phyloP scores from a whole-genome alignment of 352 stramenopile genomes.

The Phytophthora agathidicida region DNA sequence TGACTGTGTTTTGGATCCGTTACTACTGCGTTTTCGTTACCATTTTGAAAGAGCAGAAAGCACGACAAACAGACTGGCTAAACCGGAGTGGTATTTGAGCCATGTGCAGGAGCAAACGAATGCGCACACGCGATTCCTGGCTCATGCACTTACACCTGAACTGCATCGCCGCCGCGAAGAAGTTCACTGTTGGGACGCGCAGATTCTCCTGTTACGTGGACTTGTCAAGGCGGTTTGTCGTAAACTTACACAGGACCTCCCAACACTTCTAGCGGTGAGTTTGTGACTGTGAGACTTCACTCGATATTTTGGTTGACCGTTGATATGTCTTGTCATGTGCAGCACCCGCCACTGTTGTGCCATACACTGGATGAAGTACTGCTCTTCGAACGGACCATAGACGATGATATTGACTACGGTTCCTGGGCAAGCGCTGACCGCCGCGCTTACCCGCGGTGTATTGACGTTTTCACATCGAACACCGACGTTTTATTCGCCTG shows the following conservation, averaged over 20 bases:
- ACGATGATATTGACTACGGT: constrained; percentile 69
- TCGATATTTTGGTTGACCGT: background rate
- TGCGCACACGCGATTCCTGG: constrained; percentile 52
- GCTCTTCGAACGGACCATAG: constrained; percentile 69
- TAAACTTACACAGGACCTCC: constrained; percentile 60
- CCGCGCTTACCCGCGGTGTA: constrained; percentile 51
- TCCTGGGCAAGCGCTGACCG: constrained; percentile 51
- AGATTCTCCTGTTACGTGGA: constrained; percentile 63
- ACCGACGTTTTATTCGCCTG: constrained; percentile 66
- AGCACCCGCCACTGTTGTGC: constrained; percentile 61
- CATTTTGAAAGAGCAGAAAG: constrained; percentile 77
- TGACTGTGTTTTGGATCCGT: constrained; percentile 59
- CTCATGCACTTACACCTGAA: constrained; percentile 44
- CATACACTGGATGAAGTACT: constrained; percentile 79
- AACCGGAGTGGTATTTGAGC: constrained; percentile 78
- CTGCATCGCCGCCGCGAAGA: constrained; percentile 50
- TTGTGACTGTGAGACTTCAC: background rate
- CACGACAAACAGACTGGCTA: constrained; percentile 71
- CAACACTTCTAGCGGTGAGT: constrained; percentile 48
- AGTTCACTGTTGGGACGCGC: constrained; percentile 63
- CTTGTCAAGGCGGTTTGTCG: constrained; percentile 46
- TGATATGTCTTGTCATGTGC: background rate
- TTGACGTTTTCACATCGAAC: constrained; percentile 66
- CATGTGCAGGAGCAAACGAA: constrained; percentile 65
- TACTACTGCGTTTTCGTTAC: constrained; percentile 70